A percentile compares a stretch with the other conserved stretches of the same genome.
phyloP scores from a whole-genome alignment of 2,329 filamentous ascomycete species.

The Bertia moriformis region DNA sequence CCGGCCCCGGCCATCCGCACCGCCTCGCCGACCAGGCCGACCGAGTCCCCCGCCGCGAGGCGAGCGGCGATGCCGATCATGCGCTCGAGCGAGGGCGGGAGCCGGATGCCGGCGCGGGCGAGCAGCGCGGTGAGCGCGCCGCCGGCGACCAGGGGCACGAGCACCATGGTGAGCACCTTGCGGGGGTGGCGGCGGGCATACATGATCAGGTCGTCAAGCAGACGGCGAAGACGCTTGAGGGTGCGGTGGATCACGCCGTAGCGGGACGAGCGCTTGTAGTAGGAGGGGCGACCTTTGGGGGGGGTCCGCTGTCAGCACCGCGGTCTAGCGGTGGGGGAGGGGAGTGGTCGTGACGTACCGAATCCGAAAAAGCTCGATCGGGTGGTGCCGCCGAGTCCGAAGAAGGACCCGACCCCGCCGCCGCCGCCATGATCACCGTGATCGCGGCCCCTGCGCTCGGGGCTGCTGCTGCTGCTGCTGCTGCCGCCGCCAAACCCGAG shows the following conservation, averaged over 20 bases:
- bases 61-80: slow-evolving; percentile 38
- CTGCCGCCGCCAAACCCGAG: background rate
- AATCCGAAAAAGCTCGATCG: too few relatives aligned
- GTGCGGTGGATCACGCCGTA: slow-evolving; percentile 63
- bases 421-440: too few relatives aligned
- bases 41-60: slow-evolving; percentile 28
- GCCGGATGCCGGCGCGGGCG: slow-evolving; percentile 61
- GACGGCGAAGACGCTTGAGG: slow-evolving; percentile 60
- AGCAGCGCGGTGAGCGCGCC: slow-evolving; percentile 69
- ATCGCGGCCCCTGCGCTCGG: too few relatives aligned
- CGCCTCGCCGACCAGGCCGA: slow-evolving; percentile 37
- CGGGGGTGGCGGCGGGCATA: slow-evolving; percentile 73
- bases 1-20: slow-evolving; percentile 31
- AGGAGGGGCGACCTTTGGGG: slow-evolving; percentile 21
- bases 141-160: slow-evolving; percentile 76
- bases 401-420: background rate
- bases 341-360: too few relatives aligned
- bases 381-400: background rate
- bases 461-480: too few relatives aligned
- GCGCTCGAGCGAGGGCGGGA: slow-evolving; percentile 50
- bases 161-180: slow-evolving; percentile 74
- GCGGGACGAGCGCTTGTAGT: slow-evolving; percentile 72
- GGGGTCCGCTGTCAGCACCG: too few relatives aligned
- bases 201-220: slow-evolving; percentile 66
- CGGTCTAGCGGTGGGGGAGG: too few relatives aligned